A percentile compares a stretch with the other conserved stretches of the same genome.
Conservation (phyloP, 2,329 filamentous ascomycete species). For the Lasiodiplodia gonubiensis region DNA sequence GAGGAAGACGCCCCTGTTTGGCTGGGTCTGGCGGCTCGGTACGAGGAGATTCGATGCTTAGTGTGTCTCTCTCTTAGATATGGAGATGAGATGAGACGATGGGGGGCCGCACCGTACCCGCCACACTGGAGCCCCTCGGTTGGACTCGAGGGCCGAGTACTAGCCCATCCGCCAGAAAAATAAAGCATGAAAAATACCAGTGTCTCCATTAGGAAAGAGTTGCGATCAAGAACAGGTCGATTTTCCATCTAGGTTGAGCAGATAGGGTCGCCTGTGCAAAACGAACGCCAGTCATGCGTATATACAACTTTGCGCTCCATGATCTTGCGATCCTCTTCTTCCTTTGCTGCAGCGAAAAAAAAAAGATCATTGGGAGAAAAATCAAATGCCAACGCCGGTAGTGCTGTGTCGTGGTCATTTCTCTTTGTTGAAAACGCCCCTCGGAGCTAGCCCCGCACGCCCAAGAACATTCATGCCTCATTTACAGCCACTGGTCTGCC, state of each 20-base stretch:
- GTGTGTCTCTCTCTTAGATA: not conserved
- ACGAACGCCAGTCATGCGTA: not conserved
- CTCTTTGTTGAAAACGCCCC: slow-evolving; percentile 27
- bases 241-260: slow-evolving; percentile 26
- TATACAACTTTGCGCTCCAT: not conserved
- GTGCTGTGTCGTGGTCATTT: slow-evolving; percentile 1
- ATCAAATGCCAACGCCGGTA: not conserved
- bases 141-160: not conserved
- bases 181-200: not conserved
- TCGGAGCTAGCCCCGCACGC: not conserved
- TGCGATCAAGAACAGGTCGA: not conserved
- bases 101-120: not conserved
- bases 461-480: slow-evolving; percentile 4
- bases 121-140: not conserved
- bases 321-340: slow-evolving; percentile 11
- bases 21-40: slow-evolving; percentile 7
- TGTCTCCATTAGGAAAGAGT: not conserved
- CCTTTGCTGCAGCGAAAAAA: not conserved
- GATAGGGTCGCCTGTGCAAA: not conserved
- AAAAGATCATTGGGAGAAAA: not conserved
- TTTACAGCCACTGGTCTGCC: not conserved
- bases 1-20: not conserved
- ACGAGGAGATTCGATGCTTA: not conserved
- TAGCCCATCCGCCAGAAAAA: not conserved
- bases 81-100: slow-evolving; percentile 1